Percentiles rank a stretch among this genome's conserved stretches.
phyloP scores from a whole-genome alignment of 163 green algal species.

The Chlamydomonas reinhardtii region DNA sequence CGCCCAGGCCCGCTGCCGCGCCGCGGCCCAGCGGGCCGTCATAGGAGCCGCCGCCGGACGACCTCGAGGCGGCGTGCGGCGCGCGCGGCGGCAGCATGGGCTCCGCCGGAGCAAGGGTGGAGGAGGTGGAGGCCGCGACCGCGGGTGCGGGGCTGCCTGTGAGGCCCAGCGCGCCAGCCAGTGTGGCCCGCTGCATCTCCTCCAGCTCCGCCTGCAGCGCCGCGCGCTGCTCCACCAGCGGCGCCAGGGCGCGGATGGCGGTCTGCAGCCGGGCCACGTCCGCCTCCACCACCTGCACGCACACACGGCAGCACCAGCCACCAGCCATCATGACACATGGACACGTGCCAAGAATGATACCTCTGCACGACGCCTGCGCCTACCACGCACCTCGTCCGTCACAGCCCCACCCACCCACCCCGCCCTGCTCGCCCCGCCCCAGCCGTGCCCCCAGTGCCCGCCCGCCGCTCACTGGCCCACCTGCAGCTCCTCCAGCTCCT shows the following conservation, averaged over 20 bases:
- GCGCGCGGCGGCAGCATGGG: constrained; percentile 1
- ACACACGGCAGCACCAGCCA: no score
- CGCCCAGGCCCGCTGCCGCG: neutral
- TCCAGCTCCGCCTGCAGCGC: constrained; percentile 46
- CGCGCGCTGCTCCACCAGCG: constrained; percentile 34
- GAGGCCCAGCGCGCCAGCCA: neutral
- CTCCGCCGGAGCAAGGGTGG: no score
- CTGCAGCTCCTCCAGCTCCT: constrained; percentile 41
- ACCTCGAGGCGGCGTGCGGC: neutral
- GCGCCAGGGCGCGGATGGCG: constrained; percentile 23
- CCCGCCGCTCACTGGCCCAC: neutral
- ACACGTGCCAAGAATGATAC: no score
- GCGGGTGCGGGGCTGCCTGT: neutral
- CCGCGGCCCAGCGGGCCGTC: constrained; percentile 41
- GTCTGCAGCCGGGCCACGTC: constrained; percentile 25
- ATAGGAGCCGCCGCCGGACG: neutral
- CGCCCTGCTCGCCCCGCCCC: no score
- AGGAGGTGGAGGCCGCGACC: neutral
- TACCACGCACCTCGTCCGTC: no score
- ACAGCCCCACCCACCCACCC: no score
- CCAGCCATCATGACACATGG: no score
- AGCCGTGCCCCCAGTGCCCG: no score
- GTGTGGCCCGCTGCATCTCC: constrained; percentile 29
- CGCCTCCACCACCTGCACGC: constrained; percentile 6
- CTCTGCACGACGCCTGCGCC: no score